Conservation (phyloP, 2,329 filamentous ascomycete genomes). For the Beauveria caledonica region DNA sequence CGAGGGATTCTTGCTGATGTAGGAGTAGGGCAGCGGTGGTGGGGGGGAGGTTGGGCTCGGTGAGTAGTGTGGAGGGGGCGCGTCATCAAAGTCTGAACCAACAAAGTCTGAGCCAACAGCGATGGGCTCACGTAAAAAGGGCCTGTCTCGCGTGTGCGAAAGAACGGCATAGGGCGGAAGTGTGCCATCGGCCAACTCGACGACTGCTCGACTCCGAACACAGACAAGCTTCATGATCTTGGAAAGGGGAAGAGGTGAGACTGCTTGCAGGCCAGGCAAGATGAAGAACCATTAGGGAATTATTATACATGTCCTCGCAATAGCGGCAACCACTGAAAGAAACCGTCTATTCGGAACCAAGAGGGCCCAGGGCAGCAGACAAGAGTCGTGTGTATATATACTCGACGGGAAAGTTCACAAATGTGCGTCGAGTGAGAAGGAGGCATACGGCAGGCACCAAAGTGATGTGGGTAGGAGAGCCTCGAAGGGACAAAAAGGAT, state of each 20-base stretch:
- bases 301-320: conserved; percentile 7
- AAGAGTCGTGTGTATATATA: background rate
- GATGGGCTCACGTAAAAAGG: background rate
- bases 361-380: background rate
- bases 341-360: background rate
- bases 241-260: background rate
- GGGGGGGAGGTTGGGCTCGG: background rate
- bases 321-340: background rate
- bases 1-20: background rate
- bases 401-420: too few relatives aligned
- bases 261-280: conserved; percentile 5
- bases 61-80: background rate
- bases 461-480: too few relatives aligned
- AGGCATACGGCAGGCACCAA: too few relatives aligned
- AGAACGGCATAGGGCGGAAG: background rate
- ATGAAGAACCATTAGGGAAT: background rate
- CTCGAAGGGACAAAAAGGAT: too few relatives aligned
- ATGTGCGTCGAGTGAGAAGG: too few relatives aligned
- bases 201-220: background rate
- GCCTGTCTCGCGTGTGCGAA: background rate
- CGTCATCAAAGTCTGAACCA: background rate
- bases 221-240: conserved; percentile 5
- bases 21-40: background rate
- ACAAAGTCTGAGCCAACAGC: background rate
- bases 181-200: background rate